Percentiles rank a stretch among this genome's conserved stretches.
Evolutionary conservation across 208 protist species (phyloP).

Genomic region (Trypanosoma avium): DNA sequence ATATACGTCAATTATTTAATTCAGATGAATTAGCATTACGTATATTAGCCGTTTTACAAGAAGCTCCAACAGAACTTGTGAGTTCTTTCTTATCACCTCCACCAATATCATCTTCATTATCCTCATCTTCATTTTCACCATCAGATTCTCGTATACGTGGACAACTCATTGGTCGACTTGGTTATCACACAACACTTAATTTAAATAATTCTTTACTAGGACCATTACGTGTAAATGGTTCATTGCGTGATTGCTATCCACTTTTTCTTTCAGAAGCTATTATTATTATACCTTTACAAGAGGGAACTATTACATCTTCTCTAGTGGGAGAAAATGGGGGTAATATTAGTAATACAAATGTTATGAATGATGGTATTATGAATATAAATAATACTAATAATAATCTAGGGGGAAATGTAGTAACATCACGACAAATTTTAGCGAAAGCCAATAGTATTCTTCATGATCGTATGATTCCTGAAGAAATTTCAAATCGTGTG

Average conservation of each 20-base stretch:
- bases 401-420: background rate
- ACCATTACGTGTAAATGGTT: constrained; percentile 19
- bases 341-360: background rate
- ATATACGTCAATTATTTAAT: background rate
- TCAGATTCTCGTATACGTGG: background rate
- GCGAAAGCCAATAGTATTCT: constrained; percentile 17
- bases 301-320: background rate
- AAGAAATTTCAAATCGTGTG: constrained; percentile 11
- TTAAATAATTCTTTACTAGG: constrained; percentile 31
- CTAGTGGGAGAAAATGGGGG: background rate
- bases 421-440: constrained; percentile 20
- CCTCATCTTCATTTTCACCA: too few relatives aligned
- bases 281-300: constrained; percentile 8
- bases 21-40: background rate
- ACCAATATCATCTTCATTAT: too few relatives aligned
- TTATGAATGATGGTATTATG: background rate
- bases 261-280: constrained; percentile 35
- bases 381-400: background rate
- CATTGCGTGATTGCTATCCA: constrained; percentile 28
- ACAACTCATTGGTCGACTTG: background rate
- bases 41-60: constrained; percentile 5
- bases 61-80: background rate
- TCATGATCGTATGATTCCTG: constrained; percentile 16
- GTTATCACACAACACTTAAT: background rate
- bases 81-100: constrained; percentile 4